These are phyloP conservation scores for Talaromyces borbonicus DNA, from an alignment of 495 filamentous ascomycete species.

Conservation along the genomic window DNA sequence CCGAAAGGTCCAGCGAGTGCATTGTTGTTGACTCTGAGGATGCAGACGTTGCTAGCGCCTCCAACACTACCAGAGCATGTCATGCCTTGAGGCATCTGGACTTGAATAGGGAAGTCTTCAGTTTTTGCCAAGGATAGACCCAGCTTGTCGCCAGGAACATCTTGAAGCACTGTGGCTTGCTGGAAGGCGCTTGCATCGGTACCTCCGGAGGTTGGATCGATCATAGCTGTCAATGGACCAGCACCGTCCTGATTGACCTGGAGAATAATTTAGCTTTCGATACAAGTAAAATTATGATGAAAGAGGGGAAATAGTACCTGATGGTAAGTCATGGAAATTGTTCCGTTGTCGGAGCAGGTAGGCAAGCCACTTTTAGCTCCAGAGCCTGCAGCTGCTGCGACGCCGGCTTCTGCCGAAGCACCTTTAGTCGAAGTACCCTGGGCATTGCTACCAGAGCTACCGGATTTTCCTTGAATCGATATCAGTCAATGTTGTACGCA, in stretches of 20 bases:
- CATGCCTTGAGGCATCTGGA: constrained; percentile 53
- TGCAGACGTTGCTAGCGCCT: constrained; percentile 44
- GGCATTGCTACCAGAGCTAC: constrained; percentile 11
- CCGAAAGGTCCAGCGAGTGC: constrained; percentile 52
- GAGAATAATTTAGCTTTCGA: not conserved
- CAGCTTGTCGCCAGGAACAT: constrained; percentile 45
- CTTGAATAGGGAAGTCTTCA: constrained; percentile 44
- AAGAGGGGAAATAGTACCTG: constrained; percentile 11
- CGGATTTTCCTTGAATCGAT: constrained; percentile 8
- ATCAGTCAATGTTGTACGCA: not conserved
- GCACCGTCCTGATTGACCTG: constrained; percentile 33
- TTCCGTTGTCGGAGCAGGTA: constrained; percentile 43
- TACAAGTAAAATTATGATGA: not conserved
- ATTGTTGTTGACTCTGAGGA: constrained; percentile 46
- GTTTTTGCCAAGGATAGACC: constrained; percentile 39
- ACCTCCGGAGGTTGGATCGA: constrained; percentile 43
- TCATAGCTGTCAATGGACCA: constrained; percentile 21
- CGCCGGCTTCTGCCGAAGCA: constrained; percentile 27
- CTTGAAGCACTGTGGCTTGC: constrained; percentile 42
- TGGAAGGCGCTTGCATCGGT: constrained; percentile 43
- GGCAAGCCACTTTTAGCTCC: constrained; percentile 38
- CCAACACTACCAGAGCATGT: constrained; percentile 45
- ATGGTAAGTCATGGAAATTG: constrained; percentile 29
- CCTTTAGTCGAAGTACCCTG: constrained; percentile 26
- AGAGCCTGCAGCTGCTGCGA: constrained; percentile 31